A percentile compares a stretch with the other conserved stretches of the same genome.
Conservation (phyloP, 805 yeast species). For the Candida caryicola region DNA sequence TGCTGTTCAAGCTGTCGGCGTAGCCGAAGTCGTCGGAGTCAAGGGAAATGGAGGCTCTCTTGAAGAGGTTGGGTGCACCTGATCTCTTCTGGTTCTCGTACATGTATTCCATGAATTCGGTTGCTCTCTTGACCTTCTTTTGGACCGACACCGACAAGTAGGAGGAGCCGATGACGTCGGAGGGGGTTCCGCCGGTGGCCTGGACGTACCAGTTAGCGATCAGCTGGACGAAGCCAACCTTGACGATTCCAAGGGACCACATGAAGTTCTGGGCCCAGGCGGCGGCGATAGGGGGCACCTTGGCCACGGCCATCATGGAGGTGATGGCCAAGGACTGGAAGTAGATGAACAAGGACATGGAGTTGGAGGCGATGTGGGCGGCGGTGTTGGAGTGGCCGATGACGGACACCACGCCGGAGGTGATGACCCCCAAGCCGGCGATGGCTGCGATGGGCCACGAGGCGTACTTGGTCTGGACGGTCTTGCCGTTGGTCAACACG, state of each 20-base stretch:
- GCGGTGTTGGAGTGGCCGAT: slow-evolving; percentile 91
- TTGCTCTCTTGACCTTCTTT: slow-evolving; percentile 26
- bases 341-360: slow-evolving; percentile 86
- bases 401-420: slow-evolving; percentile 83
- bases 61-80: slow-evolving; percentile 14
- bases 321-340: slow-evolving; percentile 92
- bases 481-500: slow-evolving; percentile 77
- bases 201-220: slow-evolving; percentile 94
- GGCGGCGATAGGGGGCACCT: slow-evolving; percentile 94
- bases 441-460: slow-evolving; percentile 89
- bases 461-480: slow-evolving; percentile 78
- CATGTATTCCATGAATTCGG: slow-evolving; percentile 13
- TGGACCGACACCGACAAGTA: slow-evolving; percentile 85
- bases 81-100: slow-evolving; percentile 7
- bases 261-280: slow-evolving; percentile 97
- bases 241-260: slow-evolving; percentile 94
- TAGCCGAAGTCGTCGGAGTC: slow-evolving; percentile 47
- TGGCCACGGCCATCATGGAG: slow-evolving; percentile 91
- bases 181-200: slow-evolving; percentile 86
- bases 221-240: slow-evolving; percentile 69
- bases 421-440: slow-evolving; percentile 80
- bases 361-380: slow-evolving; percentile 95
- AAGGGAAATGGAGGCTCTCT: slow-evolving; percentile 33
- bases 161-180: slow-evolving; percentile 66
- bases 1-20: slow-evolving; percentile 39